These are phyloP conservation scores for Ganoderma sp. DNA, from an alignment of 1,284 basidiomycete genomes.

Conservation along the genomic window DNA sequence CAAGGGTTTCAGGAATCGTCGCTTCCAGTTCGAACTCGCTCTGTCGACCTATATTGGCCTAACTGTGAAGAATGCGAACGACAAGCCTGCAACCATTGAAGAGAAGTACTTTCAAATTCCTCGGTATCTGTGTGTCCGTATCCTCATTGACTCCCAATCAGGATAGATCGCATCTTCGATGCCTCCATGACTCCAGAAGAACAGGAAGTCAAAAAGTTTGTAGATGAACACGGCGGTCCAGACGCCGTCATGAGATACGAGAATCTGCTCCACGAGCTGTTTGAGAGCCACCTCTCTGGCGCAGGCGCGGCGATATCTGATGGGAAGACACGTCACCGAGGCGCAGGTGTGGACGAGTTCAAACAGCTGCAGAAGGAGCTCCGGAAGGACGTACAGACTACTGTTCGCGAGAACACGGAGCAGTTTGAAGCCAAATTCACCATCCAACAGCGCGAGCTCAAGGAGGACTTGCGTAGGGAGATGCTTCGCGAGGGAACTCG, in stretches of 20 bases:
- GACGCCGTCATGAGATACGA: slow-evolving; percentile 2
- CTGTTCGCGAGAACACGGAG: slow-evolving; percentile 32
- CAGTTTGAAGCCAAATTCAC: slow-evolving; percentile 36
- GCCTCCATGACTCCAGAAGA: slow-evolving; percentile 6
- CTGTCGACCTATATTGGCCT: slow-evolving; percentile 43
- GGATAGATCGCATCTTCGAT: slow-evolving; percentile 5
- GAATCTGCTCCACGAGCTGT: slow-evolving; percentile 31
- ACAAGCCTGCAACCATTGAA: slow-evolving; percentile 39
- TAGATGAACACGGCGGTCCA: slow-evolving; percentile 31
- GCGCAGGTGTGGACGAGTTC: slow-evolving; percentile 2
- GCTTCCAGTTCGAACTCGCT: slow-evolving; percentile 41
- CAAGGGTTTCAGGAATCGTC: slow-evolving; percentile 40
- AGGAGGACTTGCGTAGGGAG: slow-evolving; percentile 24
- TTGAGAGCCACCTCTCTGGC: slow-evolving; percentile 6
- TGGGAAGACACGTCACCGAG: neutral
- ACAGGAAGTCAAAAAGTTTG: slow-evolving; percentile 37
- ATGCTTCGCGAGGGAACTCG: slow-evolving; percentile 28
- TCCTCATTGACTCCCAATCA: slow-evolving; percentile 34
- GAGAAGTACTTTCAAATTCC: slow-evolving; percentile 22
- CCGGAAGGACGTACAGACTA: slow-evolving; percentile 21
- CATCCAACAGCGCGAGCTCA: slow-evolving; percentile 33
- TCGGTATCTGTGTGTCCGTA: neutral
- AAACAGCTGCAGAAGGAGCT: slow-evolving; percentile 27
- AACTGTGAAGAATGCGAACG: slow-evolving; percentile 41
- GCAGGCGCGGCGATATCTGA: neutral